Percentiles rank a stretch among this genome's conserved stretches.
These are phyloP conservation scores for Aureobasidium vineae DNA, from an alignment of 2,329 filamentous ascomycete species.

Conservation along the genomic window DNA sequence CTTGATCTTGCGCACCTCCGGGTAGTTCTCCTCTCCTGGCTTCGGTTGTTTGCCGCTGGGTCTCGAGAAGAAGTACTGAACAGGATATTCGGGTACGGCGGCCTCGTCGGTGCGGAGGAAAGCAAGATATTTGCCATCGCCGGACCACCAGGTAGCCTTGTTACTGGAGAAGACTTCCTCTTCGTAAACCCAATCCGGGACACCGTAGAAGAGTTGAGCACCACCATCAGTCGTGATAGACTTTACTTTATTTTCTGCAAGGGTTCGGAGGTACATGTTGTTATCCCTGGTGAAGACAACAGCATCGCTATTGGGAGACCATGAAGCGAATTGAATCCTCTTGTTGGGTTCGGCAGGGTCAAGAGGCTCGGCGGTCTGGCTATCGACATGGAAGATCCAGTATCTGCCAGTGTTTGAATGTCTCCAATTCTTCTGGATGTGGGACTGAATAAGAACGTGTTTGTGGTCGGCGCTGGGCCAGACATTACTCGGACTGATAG, in stretches of 20 bases:
- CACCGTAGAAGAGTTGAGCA: constrained; percentile 85
- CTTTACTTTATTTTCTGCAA: constrained; percentile 59
- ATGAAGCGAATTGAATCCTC: constrained; percentile 77
- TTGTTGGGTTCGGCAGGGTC: constrained; percentile 65
- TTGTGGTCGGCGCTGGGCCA: constrained; percentile 81
- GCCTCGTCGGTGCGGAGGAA: constrained; percentile 95
- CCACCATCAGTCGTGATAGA: constrained; percentile 87
- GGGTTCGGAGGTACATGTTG: constrained; percentile 77
- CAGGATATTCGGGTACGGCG: constrained; percentile 81
- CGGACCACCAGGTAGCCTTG: constrained; percentile 92
- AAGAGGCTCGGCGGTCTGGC: constrained; percentile 73
- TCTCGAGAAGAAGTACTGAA: constrained; percentile 88
- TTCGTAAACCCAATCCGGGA: constrained; percentile 97
- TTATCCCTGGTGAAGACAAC: constrained; percentile 89
- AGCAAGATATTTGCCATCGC: constrained; percentile 82
- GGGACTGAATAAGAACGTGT: constrained; percentile 78
- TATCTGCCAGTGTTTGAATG: constrained; percentile 85
- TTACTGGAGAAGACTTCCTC: constrained; percentile 77
- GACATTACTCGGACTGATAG: constrained; percentile 58
- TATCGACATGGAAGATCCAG: constrained; percentile 87
- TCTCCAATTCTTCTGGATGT: constrained; percentile 75
- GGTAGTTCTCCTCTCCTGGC: constrained; percentile 79
- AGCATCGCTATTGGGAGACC: constrained; percentile 84
- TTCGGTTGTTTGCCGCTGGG: constrained; percentile 71
- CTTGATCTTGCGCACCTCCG: constrained; percentile 88